A percentile compares a stretch with the other conserved stretches of the same genome.
Conservation (phyloP, 1,284 basidiomycete species). For the Boletus semigastroideus region DNA sequence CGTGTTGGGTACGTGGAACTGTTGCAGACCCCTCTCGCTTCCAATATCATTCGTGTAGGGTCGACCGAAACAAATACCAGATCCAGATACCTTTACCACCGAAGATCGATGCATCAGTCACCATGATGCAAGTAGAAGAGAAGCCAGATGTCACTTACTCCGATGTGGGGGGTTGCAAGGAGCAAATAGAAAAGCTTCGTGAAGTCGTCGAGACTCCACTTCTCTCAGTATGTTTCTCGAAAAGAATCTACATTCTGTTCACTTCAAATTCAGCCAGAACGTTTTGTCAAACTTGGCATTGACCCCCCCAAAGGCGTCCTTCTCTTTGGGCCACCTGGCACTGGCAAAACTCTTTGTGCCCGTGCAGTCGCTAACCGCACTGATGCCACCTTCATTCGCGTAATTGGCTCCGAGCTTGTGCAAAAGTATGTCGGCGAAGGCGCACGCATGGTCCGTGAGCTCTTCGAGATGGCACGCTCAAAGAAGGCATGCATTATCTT, state of each 20-base stretch:
- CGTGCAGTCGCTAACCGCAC: conserved; percentile 98
- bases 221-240: conserved; percentile 67
- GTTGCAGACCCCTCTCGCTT: background rate
- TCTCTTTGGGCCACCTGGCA: conserved; percentile 95
- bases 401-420: conserved; percentile 97
- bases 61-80: conserved; percentile 95
- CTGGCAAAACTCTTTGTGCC: conserved; percentile 98
- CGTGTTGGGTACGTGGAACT: conserved; percentile 83
- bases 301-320: conserved; percentile 99
- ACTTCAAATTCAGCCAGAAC: conserved; percentile 73
- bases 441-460: conserved; percentile 96
- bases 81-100: conserved; percentile 99
- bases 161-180: conserved; percentile 98
- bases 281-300: conserved; percentile 97
- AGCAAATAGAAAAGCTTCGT: conserved; percentile 98
- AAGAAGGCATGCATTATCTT: conserved; percentile 99
- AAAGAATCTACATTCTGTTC: conserved; percentile 10
- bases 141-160: conserved; percentile 99
- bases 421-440: conserved; percentile 99
- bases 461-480: conserved; percentile 98
- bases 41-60: conserved; percentile 41
- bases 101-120: conserved; percentile 98
- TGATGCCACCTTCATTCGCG: conserved; percentile 98
- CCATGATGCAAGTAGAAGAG: conserved; percentile 99
- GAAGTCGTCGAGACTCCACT: conserved; percentile 99